These are phyloP conservation scores for Saccharomycopsis phalli DNA, from an alignment of 1,139 yeast genomes.

Conservation along the genomic window DNA sequence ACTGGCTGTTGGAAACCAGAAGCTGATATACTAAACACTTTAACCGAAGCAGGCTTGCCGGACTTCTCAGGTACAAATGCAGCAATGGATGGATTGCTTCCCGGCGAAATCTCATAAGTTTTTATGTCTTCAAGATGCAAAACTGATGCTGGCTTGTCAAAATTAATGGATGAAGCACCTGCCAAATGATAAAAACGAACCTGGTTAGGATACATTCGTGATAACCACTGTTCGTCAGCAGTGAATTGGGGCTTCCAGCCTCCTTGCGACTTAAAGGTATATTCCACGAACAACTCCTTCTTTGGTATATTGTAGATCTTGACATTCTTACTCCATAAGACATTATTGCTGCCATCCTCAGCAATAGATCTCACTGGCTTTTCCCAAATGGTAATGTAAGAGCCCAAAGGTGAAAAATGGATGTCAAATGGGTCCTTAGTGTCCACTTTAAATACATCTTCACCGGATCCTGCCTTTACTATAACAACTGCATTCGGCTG, in stretches of 20 bases:
- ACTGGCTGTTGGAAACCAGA: slow-evolving; percentile 60
- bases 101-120: slow-evolving; percentile 68
- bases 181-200: slow-evolving; percentile 60
- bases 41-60: slow-evolving; percentile 82
- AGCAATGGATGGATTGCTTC: slow-evolving; percentile 86
- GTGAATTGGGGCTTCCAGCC: slow-evolving; percentile 93
- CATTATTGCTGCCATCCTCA: slow-evolving; percentile 42
- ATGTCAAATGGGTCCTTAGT: slow-evolving; percentile 49
- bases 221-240: slow-evolving; percentile 63
- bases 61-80: slow-evolving; percentile 78
- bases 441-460: slow-evolving; percentile 23
- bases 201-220: slow-evolving; percentile 47
- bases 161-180: slow-evolving; percentile 31
- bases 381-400: slow-evolving; percentile 82
- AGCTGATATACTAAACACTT: slow-evolving; percentile 59
- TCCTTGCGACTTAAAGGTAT: slow-evolving; percentile 73
- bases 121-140: slow-evolving; percentile 56
- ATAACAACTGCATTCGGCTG: slow-evolving; percentile 28
- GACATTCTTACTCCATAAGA: slow-evolving; percentile 59
- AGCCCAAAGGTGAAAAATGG: slow-evolving; percentile 83
- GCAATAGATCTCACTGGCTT: slow-evolving; percentile 55
- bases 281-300: slow-evolving; percentile 39
- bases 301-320: slow-evolving; percentile 53
- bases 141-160: slow-evolving; percentile 53
- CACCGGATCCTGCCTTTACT: slow-evolving; percentile 25